Percentiles rank a stretch among this genome's conserved stretches.
Evolutionary conservation across 2,329 filamentous ascomycete species (phyloP).

Genomic region (Botrytis porri): DNA sequence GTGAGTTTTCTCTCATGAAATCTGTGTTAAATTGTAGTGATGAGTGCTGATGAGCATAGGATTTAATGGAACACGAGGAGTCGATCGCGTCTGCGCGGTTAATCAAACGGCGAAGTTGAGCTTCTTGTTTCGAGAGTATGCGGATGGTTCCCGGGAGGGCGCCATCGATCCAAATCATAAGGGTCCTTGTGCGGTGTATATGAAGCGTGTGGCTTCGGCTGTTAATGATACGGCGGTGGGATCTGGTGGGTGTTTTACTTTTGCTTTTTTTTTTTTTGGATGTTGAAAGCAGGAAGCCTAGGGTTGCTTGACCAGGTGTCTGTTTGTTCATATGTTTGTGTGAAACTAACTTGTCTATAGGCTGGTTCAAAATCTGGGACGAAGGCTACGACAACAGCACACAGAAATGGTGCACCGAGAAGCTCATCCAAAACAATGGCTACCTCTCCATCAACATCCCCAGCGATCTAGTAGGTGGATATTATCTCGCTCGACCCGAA

Average conservation of each 20-base stretch:
- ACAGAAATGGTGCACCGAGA: slow-evolving; percentile 67
- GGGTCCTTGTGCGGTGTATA: slow-evolving; percentile 70
- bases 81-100: slow-evolving; percentile 47
- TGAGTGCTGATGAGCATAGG: slow-evolving; percentile 36
- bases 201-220: slow-evolving; percentile 65
- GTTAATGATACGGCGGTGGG: slow-evolving; percentile 53
- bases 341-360: neutral
- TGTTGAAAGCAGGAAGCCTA: neutral
- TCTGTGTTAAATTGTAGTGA: neutral
- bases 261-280: neutral
- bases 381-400: slow-evolving; percentile 58
- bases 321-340: neutral
- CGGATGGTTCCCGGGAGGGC: slow-evolving; percentile 53
- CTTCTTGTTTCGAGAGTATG: slow-evolving; percentile 63
- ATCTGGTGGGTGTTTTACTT: slow-evolving; percentile 43
- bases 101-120: slow-evolving; percentile 27
- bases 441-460: slow-evolving; percentile 62
- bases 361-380: slow-evolving; percentile 76
- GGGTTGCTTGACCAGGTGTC: neutral
- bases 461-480: slow-evolving; percentile 56
- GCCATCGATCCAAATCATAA: slow-evolving; percentile 60
- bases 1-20: slow-evolving; percentile 43
- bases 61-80: slow-evolving; percentile 47
- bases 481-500: slow-evolving; percentile 71
- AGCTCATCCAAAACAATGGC: slow-evolving; percentile 62